These are phyloP conservation scores for Larix kaempferi DNA, from an alignment of 75 land plant species.

Conservation along the genomic window DNA sequence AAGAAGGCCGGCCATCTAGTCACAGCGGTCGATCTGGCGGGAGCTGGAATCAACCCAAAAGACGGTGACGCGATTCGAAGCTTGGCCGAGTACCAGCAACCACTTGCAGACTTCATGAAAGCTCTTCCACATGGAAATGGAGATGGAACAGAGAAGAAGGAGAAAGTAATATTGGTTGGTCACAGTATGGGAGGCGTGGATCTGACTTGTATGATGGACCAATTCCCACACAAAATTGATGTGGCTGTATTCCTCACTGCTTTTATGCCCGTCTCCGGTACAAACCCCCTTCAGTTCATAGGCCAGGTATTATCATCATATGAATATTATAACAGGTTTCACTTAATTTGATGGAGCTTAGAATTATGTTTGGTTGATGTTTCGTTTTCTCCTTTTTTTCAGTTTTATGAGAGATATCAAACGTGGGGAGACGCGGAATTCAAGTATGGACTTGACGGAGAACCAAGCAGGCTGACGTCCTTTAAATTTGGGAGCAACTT, in stretches of 20 bases:
- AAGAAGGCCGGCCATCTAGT: slow-evolving; percentile 57
- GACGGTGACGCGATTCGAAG: slow-evolving; percentile 36
- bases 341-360: too few species aligned
- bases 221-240: slow-evolving; percentile 30
- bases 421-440: too few species aligned
- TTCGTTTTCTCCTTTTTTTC: too few species aligned
- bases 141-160: neutral
- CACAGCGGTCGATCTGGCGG: slow-evolving; percentile 48
- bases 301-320: neutral
- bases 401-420: too few species aligned
- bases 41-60: slow-evolving; percentile 45
- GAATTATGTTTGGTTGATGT: too few species aligned
- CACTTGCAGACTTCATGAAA: slow-evolving; percentile 49
- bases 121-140: slow-evolving; percentile 15
- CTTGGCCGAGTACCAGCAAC: slow-evolving; percentile 57
- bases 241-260: slow-evolving; percentile 41
- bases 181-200: slow-evolving; percentile 55
- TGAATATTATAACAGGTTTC: too few species aligned
- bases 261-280: slow-evolving; percentile 25
- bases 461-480: too few species aligned
- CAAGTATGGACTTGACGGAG: too few species aligned
- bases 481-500: too few species aligned
- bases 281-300: neutral
- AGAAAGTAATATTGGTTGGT: slow-evolving; percentile 37
- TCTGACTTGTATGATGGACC: slow-evolving; percentile 24